These are phyloP conservation scores for Starmerella cellae DNA, from an alignment of 805 yeast species.

Conservation along the genomic window DNA sequence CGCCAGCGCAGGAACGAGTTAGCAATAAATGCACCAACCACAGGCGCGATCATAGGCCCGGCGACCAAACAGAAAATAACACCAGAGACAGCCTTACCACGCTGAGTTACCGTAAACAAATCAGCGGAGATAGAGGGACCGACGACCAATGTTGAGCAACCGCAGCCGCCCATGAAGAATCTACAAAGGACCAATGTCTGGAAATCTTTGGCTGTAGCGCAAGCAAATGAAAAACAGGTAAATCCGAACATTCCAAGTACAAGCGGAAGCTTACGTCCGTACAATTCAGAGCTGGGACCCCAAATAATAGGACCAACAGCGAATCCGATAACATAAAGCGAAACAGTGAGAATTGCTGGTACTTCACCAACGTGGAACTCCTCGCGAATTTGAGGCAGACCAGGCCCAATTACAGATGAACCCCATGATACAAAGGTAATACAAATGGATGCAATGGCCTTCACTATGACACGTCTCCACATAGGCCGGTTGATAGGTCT, in stretches of 20 bases:
- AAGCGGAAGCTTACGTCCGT: conserved; percentile 39
- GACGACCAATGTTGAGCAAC: conserved; percentile 48
- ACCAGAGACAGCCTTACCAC: conserved; percentile 43
- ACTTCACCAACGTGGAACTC: conserved; percentile 35
- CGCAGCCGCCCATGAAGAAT: conserved; percentile 46
- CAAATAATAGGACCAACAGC: conserved; percentile 55
- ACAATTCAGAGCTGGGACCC: conserved; percentile 47
- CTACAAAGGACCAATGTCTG: conserved; percentile 41
- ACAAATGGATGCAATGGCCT: conserved; percentile 30
- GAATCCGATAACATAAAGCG: conserved; percentile 51
- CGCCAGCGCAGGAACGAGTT: conserved; percentile 37
- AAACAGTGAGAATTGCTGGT: conserved; percentile 40
- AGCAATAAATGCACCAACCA: conserved; percentile 33
- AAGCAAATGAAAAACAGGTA: conserved; percentile 35
- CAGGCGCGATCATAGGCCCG: conserved; percentile 37
- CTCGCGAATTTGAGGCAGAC: conserved; percentile 26
- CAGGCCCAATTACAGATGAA: conserved; percentile 38
- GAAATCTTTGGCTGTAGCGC: conserved; percentile 39
- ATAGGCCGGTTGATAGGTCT: conserved; percentile 44
- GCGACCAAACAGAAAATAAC: conserved; percentile 38
- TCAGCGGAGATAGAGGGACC: conserved; percentile 51
- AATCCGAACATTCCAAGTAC: conserved; percentile 26
- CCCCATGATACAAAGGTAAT: conserved; percentile 27
- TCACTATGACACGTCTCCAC: conserved; percentile 20
- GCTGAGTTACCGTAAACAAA: conserved; percentile 35